Conservation (phyloP, 805 yeast genomes). For the Lipomyces oligophaga region DNA sequence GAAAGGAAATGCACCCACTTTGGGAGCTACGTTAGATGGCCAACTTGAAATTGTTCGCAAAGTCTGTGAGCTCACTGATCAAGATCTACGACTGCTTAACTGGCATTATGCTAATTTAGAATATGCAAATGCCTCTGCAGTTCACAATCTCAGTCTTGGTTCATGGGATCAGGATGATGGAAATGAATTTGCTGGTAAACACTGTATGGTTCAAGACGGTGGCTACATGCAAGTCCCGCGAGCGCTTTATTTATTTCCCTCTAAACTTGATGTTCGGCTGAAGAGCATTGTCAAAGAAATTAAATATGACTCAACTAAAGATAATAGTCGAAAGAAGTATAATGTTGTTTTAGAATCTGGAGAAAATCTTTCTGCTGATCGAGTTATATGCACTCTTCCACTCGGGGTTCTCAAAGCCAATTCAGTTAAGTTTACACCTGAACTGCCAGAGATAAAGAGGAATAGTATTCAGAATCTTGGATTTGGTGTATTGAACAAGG, state of each 20-base stretch:
- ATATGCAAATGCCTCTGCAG: conserved; percentile 38
- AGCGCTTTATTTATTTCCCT: conserved; percentile 40
- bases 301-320: conserved; percentile 38
- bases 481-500: conserved; percentile 42
- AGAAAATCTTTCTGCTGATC: conserved; percentile 41
- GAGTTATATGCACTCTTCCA: conserved; percentile 42
- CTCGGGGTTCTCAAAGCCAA: conserved; percentile 42
- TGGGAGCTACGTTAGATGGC: conserved; percentile 40
- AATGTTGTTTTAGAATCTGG: conserved; percentile 39
- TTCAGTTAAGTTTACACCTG: conserved; percentile 41
- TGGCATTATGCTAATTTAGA: conserved; percentile 45
- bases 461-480: conserved; percentile 42
- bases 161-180: conserved; percentile 45
- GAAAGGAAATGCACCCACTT: conserved; percentile 34
- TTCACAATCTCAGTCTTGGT: conserved; percentile 38
- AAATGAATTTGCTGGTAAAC: conserved; percentile 41
- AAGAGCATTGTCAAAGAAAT: conserved; percentile 40
- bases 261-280: conserved; percentile 41
- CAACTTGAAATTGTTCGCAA: conserved; percentile 35
- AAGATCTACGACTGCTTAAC: conserved; percentile 38
- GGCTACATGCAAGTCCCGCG: conserved; percentile 37
- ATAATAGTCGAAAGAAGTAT: conserved; percentile 8
- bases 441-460: conserved; percentile 42
- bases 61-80: conserved; percentile 36
- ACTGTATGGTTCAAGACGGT: conserved; percentile 40